Evolutionary conservation across 352 stramenopile genomes (phyloP).

Genomic region (Pythium phragmiticola): DNA sequence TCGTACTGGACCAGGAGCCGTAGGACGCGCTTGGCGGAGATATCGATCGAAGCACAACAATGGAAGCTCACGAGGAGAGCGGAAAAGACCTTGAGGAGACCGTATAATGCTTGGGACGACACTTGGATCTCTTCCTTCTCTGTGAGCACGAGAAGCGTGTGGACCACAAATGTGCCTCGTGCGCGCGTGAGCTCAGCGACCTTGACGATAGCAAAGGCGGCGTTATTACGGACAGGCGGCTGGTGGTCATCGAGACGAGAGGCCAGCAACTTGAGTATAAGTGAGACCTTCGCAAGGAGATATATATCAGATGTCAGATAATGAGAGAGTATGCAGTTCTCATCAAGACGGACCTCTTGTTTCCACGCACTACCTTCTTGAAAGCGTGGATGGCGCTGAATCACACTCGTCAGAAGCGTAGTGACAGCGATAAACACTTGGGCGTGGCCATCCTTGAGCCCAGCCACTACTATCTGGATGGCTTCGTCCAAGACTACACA

Average conservation of each 20-base stretch:
- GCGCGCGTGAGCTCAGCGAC: slow-evolving; percentile 35
- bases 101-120: slow-evolving; percentile 33
- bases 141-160: slow-evolving; percentile 21
- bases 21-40: slow-evolving; percentile 40
- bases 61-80: slow-evolving; percentile 41
- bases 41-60: slow-evolving; percentile 49
- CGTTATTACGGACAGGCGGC: slow-evolving; percentile 31
- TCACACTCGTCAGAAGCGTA: slow-evolving; percentile 19
- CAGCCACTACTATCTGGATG: slow-evolving; percentile 8
- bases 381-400: slow-evolving; percentile 18
- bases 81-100: slow-evolving; percentile 42
- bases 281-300: slow-evolving; percentile 13
- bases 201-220: slow-evolving; percentile 33
- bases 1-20: slow-evolving; percentile 33
- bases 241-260: slow-evolving; percentile 29
- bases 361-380: slow-evolving; percentile 22
- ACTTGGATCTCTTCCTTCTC: neutral
- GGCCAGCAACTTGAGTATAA: slow-evolving; percentile 16
- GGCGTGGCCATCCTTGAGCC: slow-evolving; percentile 19
- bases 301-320: neutral
- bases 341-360: slow-evolving; percentile 15
- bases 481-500: slow-evolving; percentile 19
- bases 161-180: slow-evolving; percentile 40
- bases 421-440: slow-evolving; percentile 36
- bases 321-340: neutral